phyloP scores from a whole-genome alignment of 495 filamentous ascomycete species.

The Aspergillus sclerotioniger region DNA sequence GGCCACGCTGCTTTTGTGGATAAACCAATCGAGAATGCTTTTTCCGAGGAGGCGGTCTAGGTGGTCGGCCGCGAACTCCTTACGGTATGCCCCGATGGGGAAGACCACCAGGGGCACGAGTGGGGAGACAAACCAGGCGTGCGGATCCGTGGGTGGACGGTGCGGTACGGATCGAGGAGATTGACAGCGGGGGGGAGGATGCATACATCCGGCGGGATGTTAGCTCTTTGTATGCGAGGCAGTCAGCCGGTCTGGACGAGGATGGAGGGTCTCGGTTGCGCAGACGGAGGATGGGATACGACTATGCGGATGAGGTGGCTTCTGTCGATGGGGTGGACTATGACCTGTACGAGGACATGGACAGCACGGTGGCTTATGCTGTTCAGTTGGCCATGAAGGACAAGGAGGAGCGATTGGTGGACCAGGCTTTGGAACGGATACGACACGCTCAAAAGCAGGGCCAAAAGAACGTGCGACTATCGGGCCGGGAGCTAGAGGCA shows the following conservation, averaged over 20 bases:
- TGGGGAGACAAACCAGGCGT: conserved; percentile 59
- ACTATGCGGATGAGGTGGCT: conserved; percentile 43
- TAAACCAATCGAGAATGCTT: conserved; percentile 99
- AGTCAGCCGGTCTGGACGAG: conserved; percentile 21
- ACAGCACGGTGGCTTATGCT: conserved; percentile 48
- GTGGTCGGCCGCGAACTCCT: conserved; percentile 99
- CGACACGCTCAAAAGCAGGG: conserved; percentile 69
- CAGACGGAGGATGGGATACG: conserved; percentile 47
- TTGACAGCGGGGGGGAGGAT: conserved; percentile 67
- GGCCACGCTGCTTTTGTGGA: conserved; percentile 96
- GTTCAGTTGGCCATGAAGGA: conserved; percentile 56
- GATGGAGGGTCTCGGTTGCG: conserved; percentile 34
- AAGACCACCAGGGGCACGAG: conserved; percentile 91
- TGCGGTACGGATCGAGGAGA: conserved; percentile 63
- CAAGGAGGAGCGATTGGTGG: conserved; percentile 70
- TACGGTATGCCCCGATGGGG: conserved; percentile 91
- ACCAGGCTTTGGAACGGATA: conserved; percentile 74
- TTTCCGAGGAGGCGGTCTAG: conserved; percentile 99
- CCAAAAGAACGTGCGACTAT: conserved; percentile 71
- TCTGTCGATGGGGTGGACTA: conserved; percentile 54
- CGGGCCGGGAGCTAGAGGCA: conserved; percentile 70
- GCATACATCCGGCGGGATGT: conserved; percentile 48
- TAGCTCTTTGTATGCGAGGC: conserved; percentile 25
- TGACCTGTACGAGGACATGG: conserved; percentile 53
- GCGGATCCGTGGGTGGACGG: conserved; percentile 54